A percentile compares a stretch with the other conserved stretches of the same genome.
phyloP scores from a whole-genome alignment of 345 rosid genomes.

The Orychophragmus violaceus region DNA sequence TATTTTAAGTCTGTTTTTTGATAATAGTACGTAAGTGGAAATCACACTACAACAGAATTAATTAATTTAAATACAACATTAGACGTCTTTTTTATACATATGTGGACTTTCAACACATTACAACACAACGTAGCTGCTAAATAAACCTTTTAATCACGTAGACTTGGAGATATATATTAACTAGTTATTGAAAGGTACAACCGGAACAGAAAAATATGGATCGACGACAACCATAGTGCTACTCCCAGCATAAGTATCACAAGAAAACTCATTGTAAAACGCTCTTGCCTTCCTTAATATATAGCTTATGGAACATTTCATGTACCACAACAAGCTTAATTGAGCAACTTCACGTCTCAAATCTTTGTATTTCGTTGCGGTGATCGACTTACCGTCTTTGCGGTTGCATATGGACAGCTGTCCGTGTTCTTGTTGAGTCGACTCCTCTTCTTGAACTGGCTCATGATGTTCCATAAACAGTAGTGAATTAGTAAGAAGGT shows the following conservation, averaged over 20 bases:
- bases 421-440: background rate
- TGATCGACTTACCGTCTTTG: background rate
- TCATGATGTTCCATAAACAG: conserved; percentile 3
- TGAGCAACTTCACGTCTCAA: conserved; percentile 23
- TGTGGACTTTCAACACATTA: conserved; percentile 5
- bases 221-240: conserved; percentile 15
- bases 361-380: background rate
- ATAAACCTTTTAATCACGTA: background rate
- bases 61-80: background rate
- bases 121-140: background rate
- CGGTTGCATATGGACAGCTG: background rate
- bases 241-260: conserved; percentile 24
- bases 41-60: background rate
- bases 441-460: background rate
- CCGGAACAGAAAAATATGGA: conserved; percentile 50
- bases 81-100: background rate
- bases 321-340: conserved; percentile 30
- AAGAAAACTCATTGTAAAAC: conserved; percentile 38
- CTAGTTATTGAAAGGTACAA: conserved; percentile 20
- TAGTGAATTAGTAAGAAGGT: background rate
- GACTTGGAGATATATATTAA: background rate
- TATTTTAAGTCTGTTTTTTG: background rate
- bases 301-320: conserved; percentile 35
- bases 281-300: conserved; percentile 41
- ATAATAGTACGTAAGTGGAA: background rate